Base-by-base conservation (phyloP, 257 asterid genomes). In the Mentha longifolia region DNA sequence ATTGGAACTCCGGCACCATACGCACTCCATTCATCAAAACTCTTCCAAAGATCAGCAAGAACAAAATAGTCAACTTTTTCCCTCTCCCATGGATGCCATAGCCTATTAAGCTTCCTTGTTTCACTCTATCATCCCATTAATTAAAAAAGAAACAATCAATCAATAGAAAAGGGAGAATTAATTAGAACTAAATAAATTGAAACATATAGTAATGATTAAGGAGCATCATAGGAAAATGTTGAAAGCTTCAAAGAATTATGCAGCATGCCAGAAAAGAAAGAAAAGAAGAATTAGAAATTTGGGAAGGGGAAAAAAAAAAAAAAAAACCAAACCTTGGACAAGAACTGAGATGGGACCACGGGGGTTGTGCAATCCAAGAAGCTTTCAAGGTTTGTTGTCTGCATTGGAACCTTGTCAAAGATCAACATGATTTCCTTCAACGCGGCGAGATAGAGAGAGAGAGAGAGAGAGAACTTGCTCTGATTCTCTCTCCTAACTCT, bases 31-130 rank as follows among this genome's bases (percentile, higher is more conserved):
- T 94, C 97, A 78, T 85, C 93, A 78, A 82, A 91, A 42, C 87
- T 77, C 63, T 83, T 87, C 99, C 99, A 91, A 58, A 94, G 93
- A 80, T 91, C 99, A 79, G 82, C 81, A 61, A 94, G 85, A 20
- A 88, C 85, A 64, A 91, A 91, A 73, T 84, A 94, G 72, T 94
- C 97, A 42, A 91, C 82, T 56, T 86, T 88, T 72, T 91, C 99
- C 71, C 95, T 85, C 72, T 82, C 99, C 87, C 89, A 86, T n/a
- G 98, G 97, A 81, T 89, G 90, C 99, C 99, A 94, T 33, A 94
- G 87, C 92, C 73, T 88, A 68, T 94, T 91, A 28, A 94, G 92
- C 78, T 85, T 91, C 80, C 85, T 89, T 56, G 79, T 81, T 75
- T 91, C 99, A 82, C 86, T 82, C 99, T 88, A 81, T 70, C 47